Base-by-base conservation (phyloP, 345 rosid species). In the Lumnitzera littorea region DNA sequence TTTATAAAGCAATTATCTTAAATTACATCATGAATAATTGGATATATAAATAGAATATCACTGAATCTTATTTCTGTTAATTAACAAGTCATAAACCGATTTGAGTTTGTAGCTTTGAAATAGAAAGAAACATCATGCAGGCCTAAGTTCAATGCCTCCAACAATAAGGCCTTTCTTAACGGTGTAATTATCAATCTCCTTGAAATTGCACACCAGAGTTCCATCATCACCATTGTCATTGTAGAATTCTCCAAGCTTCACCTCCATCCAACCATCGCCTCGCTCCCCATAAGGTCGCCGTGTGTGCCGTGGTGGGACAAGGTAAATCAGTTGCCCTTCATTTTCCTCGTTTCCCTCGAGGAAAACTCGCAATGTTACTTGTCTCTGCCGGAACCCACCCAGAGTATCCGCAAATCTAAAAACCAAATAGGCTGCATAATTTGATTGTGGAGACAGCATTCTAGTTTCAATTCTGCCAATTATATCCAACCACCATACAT, bases 61-160 rank as follows among this genome's bases (percentile, higher is more conserved):
- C 3, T 27, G 31, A 27, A 27, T 27, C 31, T 27, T 27, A 27
- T 5, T 27, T 5, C 5, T 2, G 5, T 36, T 9, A 36, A 36
- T 7, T 1, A 36, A 29, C 36, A 1, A 9, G 9, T 20, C 9
- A 36, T 36, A 7, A 36, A 7, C 43, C 43, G 7, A 3, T 27
- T 5, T 27, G 7, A 4, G 5, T 36, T 36, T 36, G 43, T 9
- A 7, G 11, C 43, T 36, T 4, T 1, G 7, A 36, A 36, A 36
- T 36, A 9, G 43, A 57, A 73, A 72, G 72, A 64, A 76, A 62
- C 49, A 70, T 58, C 62, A 50, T 24, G 55, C 31, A 66, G 43
- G 5, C 10, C 43, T 29, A 9, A 36, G 43, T 36, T 36, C 43
- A 36, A 36, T 7, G 7, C 43, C 43, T 36, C 43, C 43, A 4